Evolutionary conservation across 345 rosid species (phyloP).

Genomic region (Pistacia vera): DNA sequence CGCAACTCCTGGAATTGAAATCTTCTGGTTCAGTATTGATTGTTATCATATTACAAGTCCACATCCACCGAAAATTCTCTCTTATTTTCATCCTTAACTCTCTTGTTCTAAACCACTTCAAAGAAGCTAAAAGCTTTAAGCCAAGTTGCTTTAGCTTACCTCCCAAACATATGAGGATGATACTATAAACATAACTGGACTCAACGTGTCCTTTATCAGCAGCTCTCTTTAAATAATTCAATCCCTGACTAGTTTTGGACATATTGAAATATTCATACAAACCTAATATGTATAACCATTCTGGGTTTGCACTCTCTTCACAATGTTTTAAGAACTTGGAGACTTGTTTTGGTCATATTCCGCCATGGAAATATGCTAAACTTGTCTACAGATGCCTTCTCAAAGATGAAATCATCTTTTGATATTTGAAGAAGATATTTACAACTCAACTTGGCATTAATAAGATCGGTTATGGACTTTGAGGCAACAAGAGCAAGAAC

Average conservation of each 20-base stretch:
- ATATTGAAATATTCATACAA: neutral
- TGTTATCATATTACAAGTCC: neutral
- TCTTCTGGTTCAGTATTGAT: too few relatives aligned
- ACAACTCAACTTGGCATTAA: neutral
- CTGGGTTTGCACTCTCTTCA: constrained; percentile 8
- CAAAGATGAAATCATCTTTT: neutral
- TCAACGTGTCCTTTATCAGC: neutral
- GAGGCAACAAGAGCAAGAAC: constrained; percentile 20
- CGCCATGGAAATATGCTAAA: neutral
- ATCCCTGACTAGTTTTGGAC: neutral
- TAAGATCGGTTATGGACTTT: neutral
- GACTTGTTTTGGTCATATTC: neutral
- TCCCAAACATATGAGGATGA: neutral
- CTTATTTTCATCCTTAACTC: constrained; percentile 6
- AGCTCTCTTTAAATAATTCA: neutral
- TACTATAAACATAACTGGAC: constrained; percentile 9
- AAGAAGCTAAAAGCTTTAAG: neutral
- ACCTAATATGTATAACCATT: constrained; percentile 1
- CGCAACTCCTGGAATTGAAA: neutral
- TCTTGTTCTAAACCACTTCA: neutral
- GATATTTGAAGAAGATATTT: neutral
- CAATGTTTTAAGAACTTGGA: neutral
- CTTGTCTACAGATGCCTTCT: neutral
- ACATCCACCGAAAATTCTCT: neutral
- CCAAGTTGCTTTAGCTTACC: neutral